Evolutionary conservation across 2,329 filamentous ascomycete genomes (phyloP).

Genomic region (Epichloe amarillans): DNA sequence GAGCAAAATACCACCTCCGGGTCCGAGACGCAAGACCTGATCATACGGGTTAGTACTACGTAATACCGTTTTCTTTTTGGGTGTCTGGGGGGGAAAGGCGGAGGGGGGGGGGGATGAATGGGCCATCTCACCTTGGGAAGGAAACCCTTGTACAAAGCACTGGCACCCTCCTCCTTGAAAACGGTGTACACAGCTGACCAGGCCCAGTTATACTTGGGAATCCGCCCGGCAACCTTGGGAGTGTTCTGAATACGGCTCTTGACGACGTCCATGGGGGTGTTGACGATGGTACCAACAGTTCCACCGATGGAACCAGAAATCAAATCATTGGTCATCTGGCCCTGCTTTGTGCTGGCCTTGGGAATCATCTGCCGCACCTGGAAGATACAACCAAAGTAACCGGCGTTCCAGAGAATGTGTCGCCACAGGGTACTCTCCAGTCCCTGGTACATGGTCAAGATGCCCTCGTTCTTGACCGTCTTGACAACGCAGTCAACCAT

Average conservation of each 20-base stretch:
- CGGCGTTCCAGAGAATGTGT: conserved; percentile 79
- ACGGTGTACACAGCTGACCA: conserved; percentile 78
- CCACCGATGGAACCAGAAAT: conserved; percentile 79
- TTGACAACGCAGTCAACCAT: conserved; percentile 69
- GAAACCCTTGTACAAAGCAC: conserved; percentile 94
- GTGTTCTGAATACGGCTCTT: conserved; percentile 98
- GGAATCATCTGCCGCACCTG: conserved; percentile 82
- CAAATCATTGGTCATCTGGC: conserved; percentile 77
- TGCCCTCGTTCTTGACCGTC: conserved; percentile 72
- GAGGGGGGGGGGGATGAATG: too few species aligned
- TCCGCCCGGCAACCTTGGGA: conserved; percentile 62
- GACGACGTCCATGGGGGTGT: conserved; percentile 94
- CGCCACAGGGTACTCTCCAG: conserved; percentile 95
- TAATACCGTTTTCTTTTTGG: not conserved
- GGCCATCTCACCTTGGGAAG: conserved; percentile 71
- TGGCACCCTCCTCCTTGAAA: conserved; percentile 84
- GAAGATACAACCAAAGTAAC: conserved; percentile 98
- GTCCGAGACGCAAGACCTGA: conserved; percentile 35
- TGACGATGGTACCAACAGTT: conserved; percentile 76
- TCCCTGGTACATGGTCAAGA: conserved; percentile 87
- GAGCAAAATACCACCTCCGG: conserved; percentile 55
- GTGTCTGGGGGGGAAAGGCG: too few species aligned
- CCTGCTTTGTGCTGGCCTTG: conserved; percentile 62
- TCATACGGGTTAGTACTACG: conserved; percentile 3
- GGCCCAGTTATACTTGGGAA: conserved; percentile 98